Evolutionary conservation across 345 rosid genomes (phyloP), one percentile per base, ranked within the genome.

Genomic region (Rhodomyrtus tomentosa): DNA sequence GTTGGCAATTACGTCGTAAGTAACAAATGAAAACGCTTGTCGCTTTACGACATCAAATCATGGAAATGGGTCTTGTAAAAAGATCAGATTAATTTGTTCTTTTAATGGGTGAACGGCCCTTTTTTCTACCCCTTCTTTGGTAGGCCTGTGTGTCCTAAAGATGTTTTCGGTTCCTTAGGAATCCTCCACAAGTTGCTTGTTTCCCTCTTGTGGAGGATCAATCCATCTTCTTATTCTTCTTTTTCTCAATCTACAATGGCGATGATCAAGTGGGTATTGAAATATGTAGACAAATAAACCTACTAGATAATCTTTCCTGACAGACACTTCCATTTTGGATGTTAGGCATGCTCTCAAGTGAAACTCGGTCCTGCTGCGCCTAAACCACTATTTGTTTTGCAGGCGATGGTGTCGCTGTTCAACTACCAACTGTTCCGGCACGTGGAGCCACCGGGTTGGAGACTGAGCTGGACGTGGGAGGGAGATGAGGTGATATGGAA

Each of bases 361-460:
- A 68, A 36, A 18, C 68, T 53, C 56, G n/a, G 27, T 52, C 73
- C 18, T 22, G 52, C 10, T 40, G 79, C 49, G 20, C 20, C 48
- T 24, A 18, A 62, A 59, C 10, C n/a, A 51, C 15, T 18, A 14
- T 52, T 59, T 36, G 79, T 32, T 81, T 84, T 83, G 51, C 84
- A 96, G 99, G 85, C 92, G 49, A 90, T n/a, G 87, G 93, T 96
- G 50, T 88, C 93, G 16, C 4, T 96, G 48, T 89, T 82, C 72
- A 96, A 95, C 89, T 91, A 10, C 90, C 98, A 95, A 86, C 87
- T 86, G 56, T 95, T 92, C 48, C 90, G 99, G 5, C 99, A 95
- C 55, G 86, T 96, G 18, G 98, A 95, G 52, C 59, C 81, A 29
- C 99, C 99, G 3, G 98, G 99, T 1, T 96, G 98, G 99, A 92